phyloP scores from a whole-genome alignment of 148 eudicot genomes.

The Pharnaceum exiguum region DNA sequence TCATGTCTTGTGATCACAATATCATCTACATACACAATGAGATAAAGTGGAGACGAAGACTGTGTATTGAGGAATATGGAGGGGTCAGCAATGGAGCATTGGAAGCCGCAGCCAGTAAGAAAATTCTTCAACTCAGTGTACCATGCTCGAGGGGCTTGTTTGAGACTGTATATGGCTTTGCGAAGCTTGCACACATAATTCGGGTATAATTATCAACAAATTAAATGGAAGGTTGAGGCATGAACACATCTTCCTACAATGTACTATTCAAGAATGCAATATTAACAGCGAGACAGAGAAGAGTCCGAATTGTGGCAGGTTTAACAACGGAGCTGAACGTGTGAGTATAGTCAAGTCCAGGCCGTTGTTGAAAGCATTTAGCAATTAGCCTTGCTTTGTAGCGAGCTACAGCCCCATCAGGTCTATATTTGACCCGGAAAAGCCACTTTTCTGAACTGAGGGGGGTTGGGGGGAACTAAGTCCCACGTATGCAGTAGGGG shows the following conservation, averaged over 20 bases:
- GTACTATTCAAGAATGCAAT: not conserved
- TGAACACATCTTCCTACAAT: not conserved
- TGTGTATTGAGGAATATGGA: not conserved
- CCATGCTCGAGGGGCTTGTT: not conserved
- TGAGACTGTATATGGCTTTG: not conserved
- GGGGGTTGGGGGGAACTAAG: not conserved
- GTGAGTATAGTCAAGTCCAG: not conserved
- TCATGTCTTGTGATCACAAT: not conserved
- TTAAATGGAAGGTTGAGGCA: not conserved
- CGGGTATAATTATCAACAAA: not conserved
- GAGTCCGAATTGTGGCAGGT: not conserved
- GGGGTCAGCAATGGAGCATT: not conserved
- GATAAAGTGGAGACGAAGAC: not conserved
- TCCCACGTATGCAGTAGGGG: not conserved
- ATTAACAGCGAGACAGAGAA: not conserved
- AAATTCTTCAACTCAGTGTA: not conserved
- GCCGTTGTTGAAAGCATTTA: not conserved
- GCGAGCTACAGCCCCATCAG: not conserved
- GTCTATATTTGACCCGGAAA: not conserved
- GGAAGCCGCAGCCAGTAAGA: not conserved
- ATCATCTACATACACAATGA: not conserved
- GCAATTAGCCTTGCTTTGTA: not conserved
- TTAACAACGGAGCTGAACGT: slow-evolving; percentile 1
- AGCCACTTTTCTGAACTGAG: not conserved
- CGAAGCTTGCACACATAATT: not conserved